Base-by-base conservation (phyloP, 139 green algal genomes). In the Volvox reticuliferus region DNA sequence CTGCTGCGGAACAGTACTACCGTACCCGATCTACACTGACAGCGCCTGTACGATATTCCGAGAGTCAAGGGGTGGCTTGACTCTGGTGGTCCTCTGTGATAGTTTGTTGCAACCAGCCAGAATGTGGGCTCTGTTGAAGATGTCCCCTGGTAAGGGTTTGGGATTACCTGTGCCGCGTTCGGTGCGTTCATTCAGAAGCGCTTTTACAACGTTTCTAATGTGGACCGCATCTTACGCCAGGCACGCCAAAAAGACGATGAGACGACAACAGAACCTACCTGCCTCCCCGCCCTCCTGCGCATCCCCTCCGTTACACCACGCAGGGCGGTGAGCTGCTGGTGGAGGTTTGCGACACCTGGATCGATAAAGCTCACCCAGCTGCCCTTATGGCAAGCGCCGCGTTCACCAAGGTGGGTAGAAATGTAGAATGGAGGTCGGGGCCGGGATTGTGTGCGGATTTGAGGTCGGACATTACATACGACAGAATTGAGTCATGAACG, bases 391-490 rank as follows among this genome's bases (percentile, higher is more conserved):
- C 93, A 12, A 93, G 79, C 26, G 89, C 82, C 21, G 95, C 96
- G 0, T 98, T 98, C 90, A 93, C 89, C 14, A 92, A 97, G 79
- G 96, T 97, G 36, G 33, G 19, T 61, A 36, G 77, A 16, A 61
- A 13, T 26, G 32, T 19, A 16, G 9, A 6, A 21, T 63, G 36
- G 36, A 2, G 78, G 18, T 1, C 20, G 30, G 24, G 35, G 20
- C 44, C 22, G 24, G 14, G 20, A 37, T 30, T 5, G 44, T 55
- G 44, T 55, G n/a, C n/a, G n/a, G n/a, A n/a, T n/a, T n/a, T n/a
- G n/a, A n/a, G n/a, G n/a, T n/a, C n/a, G n/a, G n/a, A n/a, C n/a
- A n/a, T n/a, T n/a, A n/a, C n/a, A n/a, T n/a, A n/a, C n/a, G n/a
- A n/a, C n/a, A n/a, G n/a, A n/a, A n/a, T n/a, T n/a, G n/a, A n/a